Evolutionary conservation across 2,329 filamentous ascomycete genomes (phyloP).

Genomic region (Trichothecium sympodiale): DNA sequence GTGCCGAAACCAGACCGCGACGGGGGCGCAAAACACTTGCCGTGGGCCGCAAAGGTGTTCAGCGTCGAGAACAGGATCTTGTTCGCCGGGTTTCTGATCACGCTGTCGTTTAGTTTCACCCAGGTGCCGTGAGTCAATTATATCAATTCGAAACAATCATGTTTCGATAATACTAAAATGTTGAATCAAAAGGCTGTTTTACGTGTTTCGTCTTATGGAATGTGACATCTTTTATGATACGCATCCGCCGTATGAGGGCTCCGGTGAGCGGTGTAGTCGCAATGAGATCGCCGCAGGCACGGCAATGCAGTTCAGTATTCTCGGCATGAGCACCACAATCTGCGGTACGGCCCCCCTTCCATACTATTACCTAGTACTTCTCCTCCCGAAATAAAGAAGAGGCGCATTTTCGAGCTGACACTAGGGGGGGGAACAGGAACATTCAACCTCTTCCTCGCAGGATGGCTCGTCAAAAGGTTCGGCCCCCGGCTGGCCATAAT

Average conservation of each 20-base stretch:
- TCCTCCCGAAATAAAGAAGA: no score
- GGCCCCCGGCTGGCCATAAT: slow-evolving; percentile 53
- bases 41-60: slow-evolving; percentile 11
- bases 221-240: slow-evolving; percentile 57
- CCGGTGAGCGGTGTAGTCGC: slow-evolving; percentile 44
- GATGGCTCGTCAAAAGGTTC: slow-evolving; percentile 54
- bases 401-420: no score
- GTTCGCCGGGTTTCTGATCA: slow-evolving; percentile 49
- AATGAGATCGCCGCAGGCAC: slow-evolving; percentile 55
- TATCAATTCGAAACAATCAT: slow-evolving; percentile 3
- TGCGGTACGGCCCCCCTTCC: slow-evolving; percentile 32
- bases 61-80: slow-evolving; percentile 35
- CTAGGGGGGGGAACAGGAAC: no score
- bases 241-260: slow-evolving; percentile 37
- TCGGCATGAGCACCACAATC: slow-evolving; percentile 56
- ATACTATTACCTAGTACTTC: neutral
- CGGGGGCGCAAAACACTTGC: neutral
- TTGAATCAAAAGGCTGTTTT: slow-evolving; percentile 31
- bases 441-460: slow-evolving; percentile 55
- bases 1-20: neutral
- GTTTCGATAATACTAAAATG: neutral
- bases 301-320: slow-evolving; percentile 50
- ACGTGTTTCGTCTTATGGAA: slow-evolving; percentile 61
- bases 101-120: slow-evolving; percentile 35
- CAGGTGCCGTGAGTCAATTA: slow-evolving; percentile 32